A percentile compares a stretch with the other conserved stretches of the same genome.
Conservation (phyloP, 2,329 filamentous ascomycete species). For the Tetracladium maxilliforme region DNA sequence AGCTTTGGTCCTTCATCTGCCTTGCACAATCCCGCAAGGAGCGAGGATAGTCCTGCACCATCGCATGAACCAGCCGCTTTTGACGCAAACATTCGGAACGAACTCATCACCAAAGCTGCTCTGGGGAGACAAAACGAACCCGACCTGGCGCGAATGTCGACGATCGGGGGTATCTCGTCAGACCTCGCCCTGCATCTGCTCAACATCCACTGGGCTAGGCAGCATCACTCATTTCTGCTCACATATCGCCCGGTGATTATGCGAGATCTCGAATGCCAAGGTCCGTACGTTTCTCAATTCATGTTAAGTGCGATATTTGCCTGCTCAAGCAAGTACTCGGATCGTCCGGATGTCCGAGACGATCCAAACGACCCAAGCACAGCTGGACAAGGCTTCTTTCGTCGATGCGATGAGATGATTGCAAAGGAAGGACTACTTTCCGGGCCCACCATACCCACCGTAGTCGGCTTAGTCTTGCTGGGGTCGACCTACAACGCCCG, state of each 20-base stretch:
- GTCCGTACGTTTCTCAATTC: constrained; percentile 20
- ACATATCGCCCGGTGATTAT: constrained; percentile 22
- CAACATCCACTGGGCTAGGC: constrained; percentile 22
- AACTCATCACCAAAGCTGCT: constrained; percentile 5
- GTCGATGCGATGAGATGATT: constrained; percentile 11
- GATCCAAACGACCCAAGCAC: constrained; percentile 7
- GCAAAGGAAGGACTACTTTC: constrained; percentile 6
- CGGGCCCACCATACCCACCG: constrained; percentile 11
- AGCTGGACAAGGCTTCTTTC: constrained; percentile 10
- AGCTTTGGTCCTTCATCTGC: constrained; percentile 5
- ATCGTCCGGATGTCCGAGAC: constrained; percentile 8
- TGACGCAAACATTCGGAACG: constrained; percentile 2
- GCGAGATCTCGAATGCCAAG: constrained; percentile 16
- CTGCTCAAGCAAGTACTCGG: constrained; percentile 12
- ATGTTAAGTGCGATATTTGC: constrained; percentile 21
- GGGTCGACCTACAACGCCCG: constrained; percentile 11
- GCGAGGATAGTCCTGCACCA: neutral
- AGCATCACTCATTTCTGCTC: constrained; percentile 20
- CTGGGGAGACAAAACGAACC: constrained; percentile 4
- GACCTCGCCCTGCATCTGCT: constrained; percentile 20
- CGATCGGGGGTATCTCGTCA: constrained; percentile 10
- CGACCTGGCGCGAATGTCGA: constrained; percentile 8
- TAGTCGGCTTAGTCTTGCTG: constrained; percentile 11
- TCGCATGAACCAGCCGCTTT: neutral
- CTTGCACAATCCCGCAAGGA: constrained; percentile 2